Base-by-base conservation (phyloP, 108 stramenopile genomes). In the Schizochytrium sp. region DNA sequence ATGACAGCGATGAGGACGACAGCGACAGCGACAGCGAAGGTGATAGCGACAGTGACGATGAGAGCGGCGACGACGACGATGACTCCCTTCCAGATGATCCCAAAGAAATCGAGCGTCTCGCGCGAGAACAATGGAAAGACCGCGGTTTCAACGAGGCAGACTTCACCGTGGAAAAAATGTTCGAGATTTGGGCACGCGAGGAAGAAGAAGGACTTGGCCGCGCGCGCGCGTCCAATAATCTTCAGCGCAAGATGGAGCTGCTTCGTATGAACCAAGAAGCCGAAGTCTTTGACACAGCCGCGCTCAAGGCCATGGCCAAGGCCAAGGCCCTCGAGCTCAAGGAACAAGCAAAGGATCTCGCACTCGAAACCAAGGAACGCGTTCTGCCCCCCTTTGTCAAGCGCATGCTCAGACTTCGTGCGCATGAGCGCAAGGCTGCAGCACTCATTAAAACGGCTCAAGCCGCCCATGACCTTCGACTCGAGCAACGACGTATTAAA, bases 191-290 rank as follows among this genome's bases (percentile, higher is more conserved):
- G 76, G 76, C 76, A 6, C 45, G 51, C 25, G 76, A 83, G 76
- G 76, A 83, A 23, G 76, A 83, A 53, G 76, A 83, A 34, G 76
- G 76, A 6, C 76, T 83, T 12, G 76, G 76, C 4, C 6, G 76
- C 18, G 51, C 76, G 18, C 44, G 76, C 8, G 76, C 48, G 2
- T 69, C 63, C 63, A 83, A 83, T 23, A 83, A 83, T 4, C 76
- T 83, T 6, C 45, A 83, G 76, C 76, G 76, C n/a, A 83, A 83
- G 76, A 83, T 83, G 76, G 76, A 83, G 51, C 76, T 83, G 18
- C 23, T 83, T 6, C 76, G 51, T 12, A 83, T 83, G 76, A 47
- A 83, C 16, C 48, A 83, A n/a, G 51, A 83, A 12, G 76, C 76
- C 45, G 28, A 83, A 34, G 76, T 83, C 12, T 12, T 83, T 18